Percentiles rank a stretch among this genome's conserved stretches.
phyloP scores from a whole-genome alignment of 2,329 filamentous ascomycete species.

The Chalara sp. region DNA sequence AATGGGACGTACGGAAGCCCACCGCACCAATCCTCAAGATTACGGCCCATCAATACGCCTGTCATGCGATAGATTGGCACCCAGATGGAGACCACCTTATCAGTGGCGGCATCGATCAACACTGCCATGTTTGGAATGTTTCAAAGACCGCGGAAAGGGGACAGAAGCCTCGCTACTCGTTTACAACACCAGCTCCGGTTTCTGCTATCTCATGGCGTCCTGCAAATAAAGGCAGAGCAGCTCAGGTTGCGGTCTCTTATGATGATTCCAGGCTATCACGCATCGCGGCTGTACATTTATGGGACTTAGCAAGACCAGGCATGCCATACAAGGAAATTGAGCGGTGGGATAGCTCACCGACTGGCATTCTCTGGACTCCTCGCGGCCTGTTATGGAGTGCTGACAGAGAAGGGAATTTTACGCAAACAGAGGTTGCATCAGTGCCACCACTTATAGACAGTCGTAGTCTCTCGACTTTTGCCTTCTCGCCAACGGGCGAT shows the following conservation, averaged over 20 bases:
- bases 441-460: slow-evolving; percentile 57
- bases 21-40: slow-evolving; percentile 49
- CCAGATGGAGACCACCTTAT: slow-evolving; percentile 60
- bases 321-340: slow-evolving; percentile 63
- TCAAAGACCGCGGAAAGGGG: slow-evolving; percentile 52
- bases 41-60: slow-evolving; percentile 54
- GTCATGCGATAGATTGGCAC: slow-evolving; percentile 58
- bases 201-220: slow-evolving; percentile 56
- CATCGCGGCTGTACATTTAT: slow-evolving; percentile 55
- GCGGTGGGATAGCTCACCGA: slow-evolving; percentile 50
- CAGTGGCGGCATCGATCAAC: slow-evolving; percentile 55
- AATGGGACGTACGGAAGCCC: slow-evolving; percentile 56
- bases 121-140: slow-evolving; percentile 60
- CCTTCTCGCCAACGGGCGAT: slow-evolving; percentile 54
- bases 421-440: slow-evolving; percentile 59
- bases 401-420: slow-evolving; percentile 54
- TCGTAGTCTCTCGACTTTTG: slow-evolving; percentile 52
- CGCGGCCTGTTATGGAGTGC: slow-evolving; percentile 62
- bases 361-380: slow-evolving; percentile 52
- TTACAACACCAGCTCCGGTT: slow-evolving; percentile 54
- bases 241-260: slow-evolving; percentile 56
- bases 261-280: slow-evolving; percentile 50
- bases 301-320: slow-evolving; percentile 61
- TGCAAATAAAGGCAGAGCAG: slow-evolving; percentile 50
- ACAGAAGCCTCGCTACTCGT: slow-evolving; percentile 57